A percentile compares a stretch with the other conserved stretches of the same genome.
Conservation (phyloP, 164 flowering plant genomes). For the Annona cherimola region DNA sequence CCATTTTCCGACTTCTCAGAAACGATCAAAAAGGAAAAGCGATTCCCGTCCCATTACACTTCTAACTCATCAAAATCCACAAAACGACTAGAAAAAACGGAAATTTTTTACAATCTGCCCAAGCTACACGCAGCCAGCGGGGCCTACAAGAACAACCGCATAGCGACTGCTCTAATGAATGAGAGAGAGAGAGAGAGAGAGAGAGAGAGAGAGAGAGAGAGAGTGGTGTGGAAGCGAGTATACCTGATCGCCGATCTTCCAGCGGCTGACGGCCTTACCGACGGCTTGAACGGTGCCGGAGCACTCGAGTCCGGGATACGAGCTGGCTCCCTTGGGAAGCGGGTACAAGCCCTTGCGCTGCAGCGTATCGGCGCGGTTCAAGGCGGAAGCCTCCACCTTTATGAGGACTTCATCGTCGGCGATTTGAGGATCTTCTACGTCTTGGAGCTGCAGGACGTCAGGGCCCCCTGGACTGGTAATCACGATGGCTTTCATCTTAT, state of each 20-base stretch:
- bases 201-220: neutral
- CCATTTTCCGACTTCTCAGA: too few relatives aligned
- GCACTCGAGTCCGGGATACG: constrained; percentile 77
- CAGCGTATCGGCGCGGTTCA: constrained; percentile 71
- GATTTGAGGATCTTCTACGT: constrained; percentile 70
- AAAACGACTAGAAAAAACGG: too few relatives aligned
- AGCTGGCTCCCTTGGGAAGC: constrained; percentile 66
- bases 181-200: neutral
- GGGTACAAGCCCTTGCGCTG: constrained; percentile 64
- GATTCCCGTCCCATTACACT: too few relatives aligned
- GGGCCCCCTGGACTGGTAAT: constrained; percentile 70
- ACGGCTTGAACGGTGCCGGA: constrained; percentile 71
- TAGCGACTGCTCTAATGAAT: too few relatives aligned
- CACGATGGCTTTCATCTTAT: constrained; percentile 75
- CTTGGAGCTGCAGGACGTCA: constrained; percentile 63
- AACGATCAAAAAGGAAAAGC: too few relatives aligned
- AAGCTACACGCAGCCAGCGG: too few relatives aligned
- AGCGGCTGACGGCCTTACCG: constrained; percentile 61
- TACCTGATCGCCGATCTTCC: constrained; percentile 95
- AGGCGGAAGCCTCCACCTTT: constrained; percentile 65
- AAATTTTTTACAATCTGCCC: too few relatives aligned
- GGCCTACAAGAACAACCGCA: too few relatives aligned
- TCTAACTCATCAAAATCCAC: too few relatives aligned
- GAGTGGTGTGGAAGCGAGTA: neutral
- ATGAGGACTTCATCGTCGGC: constrained; percentile 72